Conservation (phyloP, 768 basidiomycete species). For the Chiua virens region DNA sequence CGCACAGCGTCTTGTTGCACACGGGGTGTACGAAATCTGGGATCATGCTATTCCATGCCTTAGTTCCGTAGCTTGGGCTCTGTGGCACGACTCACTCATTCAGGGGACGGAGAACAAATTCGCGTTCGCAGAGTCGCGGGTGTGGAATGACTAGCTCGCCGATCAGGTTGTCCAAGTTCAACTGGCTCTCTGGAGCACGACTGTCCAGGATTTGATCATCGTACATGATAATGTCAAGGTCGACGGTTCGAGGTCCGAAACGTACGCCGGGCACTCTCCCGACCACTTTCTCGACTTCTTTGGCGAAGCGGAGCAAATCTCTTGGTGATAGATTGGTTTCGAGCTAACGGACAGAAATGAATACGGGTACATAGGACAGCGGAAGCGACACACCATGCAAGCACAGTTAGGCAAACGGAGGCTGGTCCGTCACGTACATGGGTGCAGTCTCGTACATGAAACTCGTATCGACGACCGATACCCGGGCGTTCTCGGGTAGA, state of each 20-base stretch:
- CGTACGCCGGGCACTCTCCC: conserved; percentile 78
- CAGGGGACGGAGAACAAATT: conserved; percentile 89
- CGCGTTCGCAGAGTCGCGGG: conserved; percentile 74
- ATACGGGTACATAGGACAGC: background rate
- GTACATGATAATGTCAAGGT: conserved; percentile 85
- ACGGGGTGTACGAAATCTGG: conserved; percentile 71
- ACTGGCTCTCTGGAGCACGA: conserved; percentile 39
- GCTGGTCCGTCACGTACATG: conserved; percentile 95
- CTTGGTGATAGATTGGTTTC: conserved; percentile 67
- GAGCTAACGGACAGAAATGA: conserved; percentile 42
- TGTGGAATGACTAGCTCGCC: conserved; percentile 86
- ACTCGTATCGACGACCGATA: conserved; percentile 69
- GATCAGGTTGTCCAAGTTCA: conserved; percentile 58
- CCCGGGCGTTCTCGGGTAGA: conserved; percentile 22
- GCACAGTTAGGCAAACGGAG: conserved; percentile 87
- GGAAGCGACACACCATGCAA: conserved; percentile 64
- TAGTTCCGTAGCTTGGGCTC: background rate
- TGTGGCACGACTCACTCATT: conserved; percentile 59
- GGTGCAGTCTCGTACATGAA: conserved; percentile 92
- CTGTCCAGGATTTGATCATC: conserved; percentile 62
- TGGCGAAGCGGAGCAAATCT: conserved; percentile 61
- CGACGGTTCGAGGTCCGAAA: conserved; percentile 87
- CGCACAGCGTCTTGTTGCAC: conserved; percentile 44
- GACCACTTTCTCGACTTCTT: conserved; percentile 68
- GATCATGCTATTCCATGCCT: conserved; percentile 60